phyloP scores from a whole-genome alignment of 2,329 filamentous ascomycete species.

The Xylariaceae sp. region DNA sequence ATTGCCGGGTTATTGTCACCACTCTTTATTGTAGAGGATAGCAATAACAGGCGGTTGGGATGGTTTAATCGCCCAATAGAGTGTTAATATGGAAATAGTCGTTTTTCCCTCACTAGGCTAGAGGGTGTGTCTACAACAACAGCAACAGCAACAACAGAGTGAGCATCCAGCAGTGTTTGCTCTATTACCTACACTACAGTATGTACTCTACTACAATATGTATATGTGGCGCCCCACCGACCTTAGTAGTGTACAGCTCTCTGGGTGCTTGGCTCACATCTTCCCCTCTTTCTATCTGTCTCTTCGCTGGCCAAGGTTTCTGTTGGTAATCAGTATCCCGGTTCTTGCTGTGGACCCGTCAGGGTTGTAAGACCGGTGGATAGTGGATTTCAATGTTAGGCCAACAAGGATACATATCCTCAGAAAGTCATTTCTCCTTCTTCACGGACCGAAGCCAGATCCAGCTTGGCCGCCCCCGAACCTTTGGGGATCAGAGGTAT shows the following conservation, averaged over 20 bases:
- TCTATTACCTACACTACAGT: too few species aligned
- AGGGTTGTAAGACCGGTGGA: constrained; percentile 33
- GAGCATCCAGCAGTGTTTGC: constrained; percentile 15
- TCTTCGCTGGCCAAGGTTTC: constrained; percentile 30
- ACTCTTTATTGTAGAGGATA: constrained; percentile 17
- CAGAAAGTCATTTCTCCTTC: constrained; percentile 23
- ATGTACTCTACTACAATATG: too few species aligned
- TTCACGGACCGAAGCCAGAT: constrained; percentile 33
- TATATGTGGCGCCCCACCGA: constrained; percentile 15
- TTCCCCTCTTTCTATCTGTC: constrained; percentile 32
- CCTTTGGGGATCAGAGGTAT: constrained; percentile 11
- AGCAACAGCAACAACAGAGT: too few species aligned
- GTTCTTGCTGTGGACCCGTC: constrained; percentile 26
- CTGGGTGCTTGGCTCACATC: constrained; percentile 31
- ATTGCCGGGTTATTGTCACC: constrained; percentile 29
- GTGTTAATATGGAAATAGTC: constrained; percentile 34
- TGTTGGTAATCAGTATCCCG: constrained; percentile 37
- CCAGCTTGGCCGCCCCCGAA: constrained; percentile 24
- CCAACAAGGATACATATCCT: constrained; percentile 22
- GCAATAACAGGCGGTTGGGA: constrained; percentile 24
- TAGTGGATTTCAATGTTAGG: constrained; percentile 11
- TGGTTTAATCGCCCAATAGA: constrained; percentile 32
- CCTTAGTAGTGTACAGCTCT: constrained; percentile 25
- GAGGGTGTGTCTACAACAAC: constrained; percentile 24
- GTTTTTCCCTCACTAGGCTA: constrained; percentile 22